phyloP scores from a whole-genome alignment of 2,329 filamentous ascomycete species.

The Teratosphaeria pseudoeucalypti region DNA sequence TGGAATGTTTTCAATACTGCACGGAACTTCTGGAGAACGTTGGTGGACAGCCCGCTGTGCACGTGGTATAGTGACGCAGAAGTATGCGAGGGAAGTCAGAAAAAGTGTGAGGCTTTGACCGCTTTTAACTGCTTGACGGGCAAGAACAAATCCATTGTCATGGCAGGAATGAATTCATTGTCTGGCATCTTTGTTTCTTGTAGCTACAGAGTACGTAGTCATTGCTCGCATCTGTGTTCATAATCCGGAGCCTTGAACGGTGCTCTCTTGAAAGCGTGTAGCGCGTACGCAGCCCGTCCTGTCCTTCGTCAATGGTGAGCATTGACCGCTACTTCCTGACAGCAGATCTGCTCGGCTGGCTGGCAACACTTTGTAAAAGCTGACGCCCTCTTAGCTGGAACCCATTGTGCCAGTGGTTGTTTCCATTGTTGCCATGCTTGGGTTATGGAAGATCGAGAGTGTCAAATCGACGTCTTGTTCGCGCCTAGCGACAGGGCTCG shows the following conservation, averaged over 20 bases:
- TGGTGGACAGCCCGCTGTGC: neutral
- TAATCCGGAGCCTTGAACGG: too few relatives aligned
- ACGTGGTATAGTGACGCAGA: neutral
- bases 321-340: too few relatives aligned
- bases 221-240: neutral
- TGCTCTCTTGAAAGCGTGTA: too few relatives aligned
- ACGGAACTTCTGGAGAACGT: neutral
- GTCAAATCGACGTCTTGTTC: neutral
- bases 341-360: too few relatives aligned
- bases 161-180: neutral
- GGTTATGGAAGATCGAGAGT: neutral
- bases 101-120: neutral
- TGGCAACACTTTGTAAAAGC: too few relatives aligned
- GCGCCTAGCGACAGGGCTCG: too few relatives aligned
- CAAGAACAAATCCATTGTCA: neutral
- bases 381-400: too few relatives aligned
- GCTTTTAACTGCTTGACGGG: neutral
- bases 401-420: neutral
- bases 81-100: neutral
- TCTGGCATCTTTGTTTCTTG: neutral
- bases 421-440: neutral
- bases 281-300: too few relatives aligned
- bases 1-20: neutral
- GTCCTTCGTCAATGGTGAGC: too few relatives aligned
- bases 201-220: neutral